Evolutionary conservation across 2,329 filamentous ascomycete species (phyloP).

Genomic region (Trichophyton benhamiae): DNA sequence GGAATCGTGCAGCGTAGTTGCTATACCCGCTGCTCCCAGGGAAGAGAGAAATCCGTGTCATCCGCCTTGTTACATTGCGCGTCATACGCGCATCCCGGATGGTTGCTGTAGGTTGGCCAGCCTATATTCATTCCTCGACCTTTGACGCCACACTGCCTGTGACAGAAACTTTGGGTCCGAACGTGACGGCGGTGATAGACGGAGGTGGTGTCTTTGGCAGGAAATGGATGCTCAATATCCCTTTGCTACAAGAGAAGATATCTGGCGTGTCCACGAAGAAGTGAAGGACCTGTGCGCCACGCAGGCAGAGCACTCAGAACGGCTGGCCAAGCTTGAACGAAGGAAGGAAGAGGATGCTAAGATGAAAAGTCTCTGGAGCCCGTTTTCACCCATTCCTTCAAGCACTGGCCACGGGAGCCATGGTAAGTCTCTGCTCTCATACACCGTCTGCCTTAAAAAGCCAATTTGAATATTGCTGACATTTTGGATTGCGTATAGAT

Average conservation of each 20-base stretch:
- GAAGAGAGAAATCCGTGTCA: not conserved
- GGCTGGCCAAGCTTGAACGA: slow-evolving; percentile 49
- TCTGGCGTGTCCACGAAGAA: slow-evolving; percentile 53
- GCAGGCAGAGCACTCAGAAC: slow-evolving; percentile 50
- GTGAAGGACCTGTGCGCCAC: slow-evolving; percentile 48
- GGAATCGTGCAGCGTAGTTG: not conserved
- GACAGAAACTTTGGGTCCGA: not conserved
- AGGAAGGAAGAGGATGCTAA: slow-evolving; percentile 51
- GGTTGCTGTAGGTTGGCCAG: not conserved
- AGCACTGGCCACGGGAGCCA: slow-evolving; percentile 63
- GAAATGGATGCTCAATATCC: slow-evolving; percentile 53
- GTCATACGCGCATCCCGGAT: not conserved
- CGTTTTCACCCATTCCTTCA: slow-evolving; percentile 75
- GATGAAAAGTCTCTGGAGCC: slow-evolving; percentile 77
- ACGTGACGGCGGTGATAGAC: not conserved
- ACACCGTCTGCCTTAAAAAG: not conserved
- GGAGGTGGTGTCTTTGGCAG: not conserved
- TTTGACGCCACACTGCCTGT: not conserved
- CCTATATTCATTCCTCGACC: not conserved
- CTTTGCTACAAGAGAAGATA: slow-evolving; percentile 52
- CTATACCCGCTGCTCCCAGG: not conserved
- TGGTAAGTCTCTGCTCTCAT: slow-evolving; percentile 44
- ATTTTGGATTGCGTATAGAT: slow-evolving; percentile 38
- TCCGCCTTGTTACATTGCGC: not conserved
- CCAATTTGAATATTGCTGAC: not conserved